phyloP scores from a whole-genome alignment of 2,329 filamentous ascomycete species.

The Colletotrichum sp. region DNA sequence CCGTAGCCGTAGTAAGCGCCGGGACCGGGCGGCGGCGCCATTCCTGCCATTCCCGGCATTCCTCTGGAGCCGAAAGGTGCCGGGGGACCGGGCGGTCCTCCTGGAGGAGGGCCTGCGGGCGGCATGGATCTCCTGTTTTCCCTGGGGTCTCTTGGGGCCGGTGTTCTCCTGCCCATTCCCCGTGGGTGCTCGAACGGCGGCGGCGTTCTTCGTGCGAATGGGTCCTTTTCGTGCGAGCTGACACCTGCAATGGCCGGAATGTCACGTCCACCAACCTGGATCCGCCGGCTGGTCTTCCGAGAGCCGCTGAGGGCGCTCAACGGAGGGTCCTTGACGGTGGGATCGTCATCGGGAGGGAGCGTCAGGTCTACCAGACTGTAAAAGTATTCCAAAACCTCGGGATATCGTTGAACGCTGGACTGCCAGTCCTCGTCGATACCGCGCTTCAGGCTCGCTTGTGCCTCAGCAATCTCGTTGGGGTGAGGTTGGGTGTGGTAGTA shows the following conservation, averaged over 20 bases:
- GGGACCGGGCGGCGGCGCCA: neutral
- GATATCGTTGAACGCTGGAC: slow-evolving; percentile 75
- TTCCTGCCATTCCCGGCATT: neutral
- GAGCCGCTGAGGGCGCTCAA: slow-evolving; percentile 57
- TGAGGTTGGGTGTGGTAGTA: slow-evolving; percentile 64
- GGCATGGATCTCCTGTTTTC: slow-evolving; percentile 18
- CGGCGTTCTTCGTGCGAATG: slow-evolving; percentile 43
- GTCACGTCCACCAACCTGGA: slow-evolving; percentile 20
- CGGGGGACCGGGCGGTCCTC: neutral
- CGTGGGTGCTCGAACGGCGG: slow-evolving; percentile 21
- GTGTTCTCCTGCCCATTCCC: slow-evolving; percentile 42
- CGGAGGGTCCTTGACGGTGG: slow-evolving; percentile 64
- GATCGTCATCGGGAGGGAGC: slow-evolving; percentile 67
- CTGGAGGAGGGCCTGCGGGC: slow-evolving; percentile 1
- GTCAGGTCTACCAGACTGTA: slow-evolving; percentile 73
- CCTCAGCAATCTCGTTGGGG: slow-evolving; percentile 66
- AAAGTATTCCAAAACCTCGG: slow-evolving; percentile 83
- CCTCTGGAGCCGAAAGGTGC: neutral
- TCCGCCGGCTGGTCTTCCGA: slow-evolving; percentile 48
- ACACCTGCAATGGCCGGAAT: slow-evolving; percentile 41
- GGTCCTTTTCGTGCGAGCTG: slow-evolving; percentile 33
- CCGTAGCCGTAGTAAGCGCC: slow-evolving; percentile 10
- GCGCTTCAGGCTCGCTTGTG: slow-evolving; percentile 70
- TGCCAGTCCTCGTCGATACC: slow-evolving; percentile 84
- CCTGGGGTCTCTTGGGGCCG: slow-evolving; percentile 32